A percentile compares a stretch with the other conserved stretches of the same genome.
These are phyloP conservation scores for Priceomyces melissophilus DNA, from an alignment of 805 yeast species.

Conservation along the genomic window DNA sequence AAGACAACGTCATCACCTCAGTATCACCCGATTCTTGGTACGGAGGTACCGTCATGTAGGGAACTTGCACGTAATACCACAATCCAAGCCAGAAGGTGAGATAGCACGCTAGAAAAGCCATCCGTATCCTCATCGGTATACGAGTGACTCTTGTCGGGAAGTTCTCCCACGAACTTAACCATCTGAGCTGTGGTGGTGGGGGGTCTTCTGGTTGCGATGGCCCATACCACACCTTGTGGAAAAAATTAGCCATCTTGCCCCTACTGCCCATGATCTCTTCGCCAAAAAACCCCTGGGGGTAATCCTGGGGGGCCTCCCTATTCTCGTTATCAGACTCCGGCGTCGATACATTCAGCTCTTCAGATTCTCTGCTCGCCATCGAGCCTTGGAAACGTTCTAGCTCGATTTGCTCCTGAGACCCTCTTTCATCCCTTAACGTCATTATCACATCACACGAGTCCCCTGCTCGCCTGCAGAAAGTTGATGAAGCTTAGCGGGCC, in stretches of 20 bases:
- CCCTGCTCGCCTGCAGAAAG: too few species aligned
- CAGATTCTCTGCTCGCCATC: too few species aligned
- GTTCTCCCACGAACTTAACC: conserved; percentile 26
- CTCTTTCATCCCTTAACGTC: too few species aligned
- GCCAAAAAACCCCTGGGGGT: background rate
- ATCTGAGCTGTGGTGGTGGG: conserved; percentile 38
- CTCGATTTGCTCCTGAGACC: too few species aligned
- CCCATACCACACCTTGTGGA: conserved; percentile 51
- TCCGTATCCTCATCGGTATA: conserved; percentile 22
- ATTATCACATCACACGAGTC: too few species aligned
- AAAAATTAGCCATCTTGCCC: conserved; percentile 10
- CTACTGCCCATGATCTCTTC: background rate
- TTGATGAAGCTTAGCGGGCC: too few species aligned
- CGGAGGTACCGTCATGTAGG: conserved; percentile 47
- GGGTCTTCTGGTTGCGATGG: conserved; percentile 47
- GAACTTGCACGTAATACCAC: conserved; percentile 35
- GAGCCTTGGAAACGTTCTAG: too few species aligned
- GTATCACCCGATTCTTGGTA: conserved; percentile 15
- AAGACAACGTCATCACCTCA: conserved; percentile 45
- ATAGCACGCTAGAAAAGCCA: conserved; percentile 34
- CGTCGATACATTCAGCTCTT: too few species aligned
- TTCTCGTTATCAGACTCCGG: too few species aligned
- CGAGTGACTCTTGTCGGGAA: conserved; percentile 39
- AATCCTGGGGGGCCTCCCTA: too few species aligned
- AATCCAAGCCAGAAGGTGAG: conserved; percentile 45